Evolutionary conservation across 208 protist genomes (phyloP).

Genomic region (Paratrypanosoma confusum): DNA sequence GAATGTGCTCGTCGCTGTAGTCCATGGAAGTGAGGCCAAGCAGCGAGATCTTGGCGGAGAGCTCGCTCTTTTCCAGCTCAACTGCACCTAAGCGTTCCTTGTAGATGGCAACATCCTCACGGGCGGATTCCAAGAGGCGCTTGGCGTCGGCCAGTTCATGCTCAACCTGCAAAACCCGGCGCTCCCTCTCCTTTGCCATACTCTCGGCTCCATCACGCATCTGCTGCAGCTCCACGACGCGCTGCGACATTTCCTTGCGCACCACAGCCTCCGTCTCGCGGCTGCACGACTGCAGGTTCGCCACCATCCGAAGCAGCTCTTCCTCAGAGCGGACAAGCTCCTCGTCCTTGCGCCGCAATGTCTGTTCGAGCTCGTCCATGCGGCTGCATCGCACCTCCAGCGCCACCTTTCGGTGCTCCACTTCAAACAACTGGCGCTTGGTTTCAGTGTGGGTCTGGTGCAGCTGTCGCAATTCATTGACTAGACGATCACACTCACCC

Average conservation of each 20-base stretch:
- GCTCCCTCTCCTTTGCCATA: conserved; percentile 42
- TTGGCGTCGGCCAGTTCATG: conserved; percentile 38
- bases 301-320: conserved; percentile 51
- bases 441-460: conserved; percentile 29
- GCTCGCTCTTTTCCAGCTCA: conserved; percentile 25
- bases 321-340: conserved; percentile 44
- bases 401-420: conserved; percentile 41
- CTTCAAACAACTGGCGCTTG: conserved; percentile 43
- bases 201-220: conserved; percentile 58
- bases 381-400: conserved; percentile 35
- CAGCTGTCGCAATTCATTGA: conserved; percentile 44
- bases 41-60: conserved; percentile 24
- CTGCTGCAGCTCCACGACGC: conserved; percentile 54
- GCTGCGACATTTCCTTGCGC: conserved; percentile 48
- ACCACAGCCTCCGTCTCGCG: conserved; percentile 72
- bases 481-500: conserved; percentile 48
- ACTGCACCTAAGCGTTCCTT: conserved; percentile 30
- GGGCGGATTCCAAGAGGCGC: conserved; percentile 22
- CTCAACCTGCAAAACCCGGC: conserved; percentile 28
- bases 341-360: conserved; percentile 42
- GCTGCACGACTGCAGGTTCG: conserved; percentile 57
- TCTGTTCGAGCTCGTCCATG: conserved; percentile 42
- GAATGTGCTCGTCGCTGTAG: conserved; percentile 52
- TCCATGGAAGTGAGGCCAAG: conserved; percentile 31
- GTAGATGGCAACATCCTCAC: conserved; percentile 39